Evolutionary conservation across 2,329 filamentous ascomycete genomes (phyloP).

Genomic region (Pyrenophora seminiperda): DNA sequence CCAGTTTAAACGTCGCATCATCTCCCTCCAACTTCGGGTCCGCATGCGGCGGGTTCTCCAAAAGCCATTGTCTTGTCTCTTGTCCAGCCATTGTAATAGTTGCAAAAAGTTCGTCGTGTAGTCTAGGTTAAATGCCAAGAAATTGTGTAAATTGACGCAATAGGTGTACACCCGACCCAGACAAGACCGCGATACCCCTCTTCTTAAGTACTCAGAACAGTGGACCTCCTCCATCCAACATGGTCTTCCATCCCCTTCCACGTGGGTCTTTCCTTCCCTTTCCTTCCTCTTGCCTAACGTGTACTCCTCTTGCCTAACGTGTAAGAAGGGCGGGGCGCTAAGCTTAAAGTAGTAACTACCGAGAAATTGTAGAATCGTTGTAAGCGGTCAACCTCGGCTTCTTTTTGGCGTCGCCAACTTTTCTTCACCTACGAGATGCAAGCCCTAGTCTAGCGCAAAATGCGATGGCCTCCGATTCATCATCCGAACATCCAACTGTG

Average conservation of each 20-base stretch:
- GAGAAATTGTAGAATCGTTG: not conserved
- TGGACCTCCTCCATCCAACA: conserved; percentile 1
- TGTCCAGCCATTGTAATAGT: conserved; percentile 34
- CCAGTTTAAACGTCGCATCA: conserved; percentile 50
- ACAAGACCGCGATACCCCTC: not conserved
- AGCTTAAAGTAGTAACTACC: conserved; percentile 4
- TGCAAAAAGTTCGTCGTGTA: not conserved
- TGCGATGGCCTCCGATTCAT: not conserved
- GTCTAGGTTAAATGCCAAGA: not conserved
- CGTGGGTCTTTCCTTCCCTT: not conserved
- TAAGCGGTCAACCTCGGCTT: conserved; percentile 21
- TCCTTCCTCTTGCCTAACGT: no score
- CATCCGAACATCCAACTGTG: no score
- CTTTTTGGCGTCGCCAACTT: conserved; percentile 4
- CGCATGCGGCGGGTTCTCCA: conserved; percentile 48
- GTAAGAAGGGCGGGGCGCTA: not conserved
- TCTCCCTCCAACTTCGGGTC: conserved; percentile 45
- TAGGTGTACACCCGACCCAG: no score
- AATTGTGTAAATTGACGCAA: no score
- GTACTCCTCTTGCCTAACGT: not conserved
- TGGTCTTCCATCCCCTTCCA: conserved; percentile 4
- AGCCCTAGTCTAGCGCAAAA: not conserved
- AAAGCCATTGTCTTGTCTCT: conserved; percentile 52
- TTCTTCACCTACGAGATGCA: not conserved
- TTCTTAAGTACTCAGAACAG: conserved; percentile 4